phyloP scores from a whole-genome alignment of 352 stramenopile genomes.

The Phytophthora cactorum region DNA sequence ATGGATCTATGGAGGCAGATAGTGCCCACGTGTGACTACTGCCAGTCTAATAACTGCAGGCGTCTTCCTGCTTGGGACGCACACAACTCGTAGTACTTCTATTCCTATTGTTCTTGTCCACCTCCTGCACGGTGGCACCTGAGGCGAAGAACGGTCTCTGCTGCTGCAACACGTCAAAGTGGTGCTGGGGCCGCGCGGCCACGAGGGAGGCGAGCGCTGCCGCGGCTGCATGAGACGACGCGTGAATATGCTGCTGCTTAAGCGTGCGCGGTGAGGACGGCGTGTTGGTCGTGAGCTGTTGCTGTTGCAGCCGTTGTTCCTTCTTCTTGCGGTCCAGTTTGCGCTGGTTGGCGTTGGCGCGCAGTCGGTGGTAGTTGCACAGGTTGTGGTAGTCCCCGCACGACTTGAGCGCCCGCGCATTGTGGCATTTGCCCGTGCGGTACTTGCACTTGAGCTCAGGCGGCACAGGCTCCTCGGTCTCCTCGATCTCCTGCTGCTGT shows the following conservation, averaged over 20 bases:
- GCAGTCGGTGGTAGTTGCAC: constrained; percentile 83
- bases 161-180: constrained; percentile 40
- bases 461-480: constrained; percentile 22
- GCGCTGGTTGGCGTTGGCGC: constrained; percentile 82
- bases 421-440: constrained; percentile 82
- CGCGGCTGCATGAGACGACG: constrained; percentile 49
- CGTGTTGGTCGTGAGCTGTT: constrained; percentile 37
- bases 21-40: background rate
- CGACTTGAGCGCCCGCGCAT: constrained; percentile 74
- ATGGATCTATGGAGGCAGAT: constrained; percentile 27
- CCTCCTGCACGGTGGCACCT: constrained; percentile 31
- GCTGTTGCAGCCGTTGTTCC: constrained; percentile 54
- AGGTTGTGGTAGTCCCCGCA: constrained; percentile 84
- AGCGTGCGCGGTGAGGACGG: constrained; percentile 6
- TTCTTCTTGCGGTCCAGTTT: constrained; percentile 89
- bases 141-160: constrained; percentile 29
- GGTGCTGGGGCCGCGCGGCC: constrained; percentile 37
- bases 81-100: constrained; percentile 39
- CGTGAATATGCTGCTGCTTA: constrained; percentile 18
- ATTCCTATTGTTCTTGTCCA: constrained; percentile 36
- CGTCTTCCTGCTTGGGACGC: constrained; percentile 41
- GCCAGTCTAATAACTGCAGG: constrained; percentile 48
- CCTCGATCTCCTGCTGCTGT: constrained; percentile 4
- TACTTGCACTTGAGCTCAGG: constrained; percentile 80
- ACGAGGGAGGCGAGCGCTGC: constrained; percentile 51